phyloP scores from a whole-genome alignment of 345 rosid species.

The Ricinus communis region DNA sequence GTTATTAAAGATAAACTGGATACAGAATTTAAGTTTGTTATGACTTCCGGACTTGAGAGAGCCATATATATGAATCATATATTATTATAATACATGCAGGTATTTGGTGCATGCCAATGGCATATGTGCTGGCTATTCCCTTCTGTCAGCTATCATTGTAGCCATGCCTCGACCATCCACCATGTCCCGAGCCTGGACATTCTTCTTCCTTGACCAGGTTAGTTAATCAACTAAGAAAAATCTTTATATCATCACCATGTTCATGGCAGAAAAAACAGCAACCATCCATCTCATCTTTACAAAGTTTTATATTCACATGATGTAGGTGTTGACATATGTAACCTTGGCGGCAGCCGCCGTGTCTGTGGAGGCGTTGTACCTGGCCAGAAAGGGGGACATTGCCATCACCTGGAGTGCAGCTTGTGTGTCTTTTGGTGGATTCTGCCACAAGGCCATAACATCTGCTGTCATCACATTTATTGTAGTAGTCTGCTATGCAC shows the following conservation, averaged over 20 bases:
- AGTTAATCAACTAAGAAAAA: no score
- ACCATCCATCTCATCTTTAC: no score
- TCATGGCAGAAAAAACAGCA: no score
- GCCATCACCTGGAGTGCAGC: slow-evolving; percentile 76
- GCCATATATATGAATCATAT: no score
- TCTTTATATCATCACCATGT: no score
- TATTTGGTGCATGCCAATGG: slow-evolving; percentile 96
- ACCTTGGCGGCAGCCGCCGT: slow-evolving; percentile 71
- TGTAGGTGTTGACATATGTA: slow-evolving; percentile 61
- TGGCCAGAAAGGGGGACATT: slow-evolving; percentile 64
- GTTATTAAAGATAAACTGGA: no score
- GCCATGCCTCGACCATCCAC: slow-evolving; percentile 74
- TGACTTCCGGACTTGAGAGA: no score
- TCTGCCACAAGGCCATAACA: slow-evolving; percentile 66
- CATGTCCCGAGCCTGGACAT: slow-evolving; percentile 76
- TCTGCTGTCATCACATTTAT: slow-evolving; percentile 63
- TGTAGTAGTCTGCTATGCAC: slow-evolving; percentile 42
- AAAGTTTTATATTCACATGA: no score
- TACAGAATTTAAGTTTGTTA: no score
- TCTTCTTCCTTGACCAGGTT: slow-evolving; percentile 90
- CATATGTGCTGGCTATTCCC: slow-evolving; percentile 93
- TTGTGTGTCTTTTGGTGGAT: slow-evolving; percentile 56
- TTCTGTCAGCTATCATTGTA: slow-evolving; percentile 68
- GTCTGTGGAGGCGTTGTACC: slow-evolving; percentile 66
- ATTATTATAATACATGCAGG: slow-evolving; percentile 34